A percentile compares a stretch with the other conserved stretches of the same genome.
Conservation (phyloP, 1,284 basidiomycete genomes). For the Malassezia nana region DNA sequence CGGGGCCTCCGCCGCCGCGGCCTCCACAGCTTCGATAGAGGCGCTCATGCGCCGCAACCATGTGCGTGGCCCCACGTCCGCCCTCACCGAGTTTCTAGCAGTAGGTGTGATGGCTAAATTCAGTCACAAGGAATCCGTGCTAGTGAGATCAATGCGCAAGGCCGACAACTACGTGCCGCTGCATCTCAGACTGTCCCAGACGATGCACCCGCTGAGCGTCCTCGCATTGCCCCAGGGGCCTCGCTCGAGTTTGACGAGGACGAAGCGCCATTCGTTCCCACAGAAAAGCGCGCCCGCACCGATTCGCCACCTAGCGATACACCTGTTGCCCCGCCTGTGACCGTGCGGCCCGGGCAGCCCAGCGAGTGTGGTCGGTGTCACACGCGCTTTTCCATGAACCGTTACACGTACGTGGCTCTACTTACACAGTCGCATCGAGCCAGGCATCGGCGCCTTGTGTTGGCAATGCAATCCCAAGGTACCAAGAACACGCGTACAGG, state of each 20-base stretch:
- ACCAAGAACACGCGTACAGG: constrained; percentile 2
- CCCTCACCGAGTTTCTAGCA: constrained; percentile 78
- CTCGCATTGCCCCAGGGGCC: constrained; percentile 20
- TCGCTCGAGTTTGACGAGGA: constrained; percentile 52
- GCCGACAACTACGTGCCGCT: constrained; percentile 35
- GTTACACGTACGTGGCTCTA: constrained; percentile 53
- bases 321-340: constrained; percentile 30
- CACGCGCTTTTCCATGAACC: constrained; percentile 68
- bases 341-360: constrained; percentile 58
- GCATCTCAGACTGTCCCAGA: constrained; percentile 15
- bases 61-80: constrained; percentile 78
- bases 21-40: constrained; percentile 8
- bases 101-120: constrained; percentile 51
- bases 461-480: constrained; percentile 3
- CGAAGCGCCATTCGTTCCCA: constrained; percentile 50
- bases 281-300: constrained; percentile 52
- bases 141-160: constrained; percentile 29
- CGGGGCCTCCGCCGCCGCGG: constrained; percentile 6
- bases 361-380: constrained; percentile 71
- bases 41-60: constrained; percentile 17
- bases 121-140: constrained; percentile 7
- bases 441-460: constrained; percentile 7
- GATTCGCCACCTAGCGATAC: constrained; percentile 56
- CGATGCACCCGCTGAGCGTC: constrained; percentile 16
- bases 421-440: constrained; percentile 6